Evolutionary conservation across 108 stramenopile species (phyloP), one percentile per base, ranked within the genome.

Genomic region (Licmophora abbreviata): DNA sequence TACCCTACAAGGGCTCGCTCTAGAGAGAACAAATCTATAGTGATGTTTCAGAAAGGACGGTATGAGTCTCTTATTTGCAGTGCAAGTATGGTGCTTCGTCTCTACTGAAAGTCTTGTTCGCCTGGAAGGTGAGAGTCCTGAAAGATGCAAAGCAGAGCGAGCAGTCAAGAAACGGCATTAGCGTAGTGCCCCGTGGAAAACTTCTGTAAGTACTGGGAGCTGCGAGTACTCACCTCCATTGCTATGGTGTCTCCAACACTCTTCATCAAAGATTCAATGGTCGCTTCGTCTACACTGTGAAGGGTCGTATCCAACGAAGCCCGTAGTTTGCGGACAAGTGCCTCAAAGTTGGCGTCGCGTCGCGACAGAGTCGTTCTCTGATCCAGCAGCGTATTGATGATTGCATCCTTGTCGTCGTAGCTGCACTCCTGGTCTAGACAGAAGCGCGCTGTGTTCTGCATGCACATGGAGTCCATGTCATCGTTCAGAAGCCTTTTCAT

Each of bases 391-490:
- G 66, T 63, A 34, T 74, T 69, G 38, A 74, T 54, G 29, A 74
- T 48, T 12, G 68, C 73, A 34, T 69, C 68, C 36, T 74, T 57
- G 34, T 74, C 68, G 21, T 69, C 68, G 22, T 69, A 24, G 31
- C 66, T 54, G 44, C 73, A 74, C n/a, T 64, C 35, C 2, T 50
- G 24, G 33, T 66, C 59, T 28, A 74, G 53, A 51, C 73, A 74
- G 32, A 69, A 61, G 29, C 70, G 68, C 21, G 73, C 73, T 15
- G 57, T 64, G 29, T 74, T 74, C 44, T 74, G 64, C 20, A 74
- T 66, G 36, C 63, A 56, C 73, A 74, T 74, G 52, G 61, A 56
- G 47, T 74, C 68, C 33, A 69, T 62, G n/a, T n/a, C n/a, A n/a
- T n/a, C n/a, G n/a, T n/a, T n/a, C n/a, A n/a, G n/a, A n/a, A n/a